Conservation (phyloP, 2,329 filamentous ascomycete species). For the Clonostachys byssicola region DNA sequence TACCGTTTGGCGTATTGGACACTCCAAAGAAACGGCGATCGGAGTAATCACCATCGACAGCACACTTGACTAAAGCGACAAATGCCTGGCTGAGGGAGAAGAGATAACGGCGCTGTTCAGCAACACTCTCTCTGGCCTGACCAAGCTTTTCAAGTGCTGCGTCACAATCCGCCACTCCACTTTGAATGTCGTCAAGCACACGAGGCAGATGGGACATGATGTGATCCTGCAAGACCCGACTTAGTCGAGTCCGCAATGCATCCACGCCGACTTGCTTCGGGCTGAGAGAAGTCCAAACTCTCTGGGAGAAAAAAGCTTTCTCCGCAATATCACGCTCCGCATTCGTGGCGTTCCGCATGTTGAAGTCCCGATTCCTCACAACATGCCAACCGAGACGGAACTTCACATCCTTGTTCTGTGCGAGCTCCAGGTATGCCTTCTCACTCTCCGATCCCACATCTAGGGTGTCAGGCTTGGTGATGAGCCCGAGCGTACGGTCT, state of each 20-base stretch:
- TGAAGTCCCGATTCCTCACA: conserved; percentile 37
- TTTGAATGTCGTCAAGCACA: conserved; percentile 35
- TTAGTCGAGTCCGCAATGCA: conserved; percentile 41
- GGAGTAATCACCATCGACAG: conserved; percentile 46
- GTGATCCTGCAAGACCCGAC: conserved; percentile 41
- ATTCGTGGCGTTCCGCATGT: conserved; percentile 19
- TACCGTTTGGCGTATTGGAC: conserved; percentile 19
- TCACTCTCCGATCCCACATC: conserved; percentile 29
- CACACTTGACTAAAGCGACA: conserved; percentile 34
- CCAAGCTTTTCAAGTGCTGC: conserved; percentile 41
- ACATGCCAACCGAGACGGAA: conserved; percentile 51
- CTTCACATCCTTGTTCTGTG: conserved; percentile 37
- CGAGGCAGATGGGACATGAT: conserved; percentile 39
- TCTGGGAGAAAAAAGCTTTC: conserved; percentile 33
- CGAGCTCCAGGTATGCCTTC: conserved; percentile 30
- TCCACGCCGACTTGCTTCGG: conserved; percentile 38
- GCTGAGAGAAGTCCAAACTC: conserved; percentile 29
- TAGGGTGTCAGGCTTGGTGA: conserved; percentile 50
- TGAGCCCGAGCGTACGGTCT: conserved; percentile 46
- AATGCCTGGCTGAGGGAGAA: conserved; percentile 39
- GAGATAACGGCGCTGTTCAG: conserved; percentile 45
- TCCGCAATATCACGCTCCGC: conserved; percentile 33
- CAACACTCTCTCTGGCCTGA: conserved; percentile 31
- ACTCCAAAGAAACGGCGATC: conserved; percentile 43
- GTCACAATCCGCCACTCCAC: conserved; percentile 23